Conservation (phyloP, 2,329 filamentous ascomycete genomes). For the Pseudocercospora cruenta region DNA sequence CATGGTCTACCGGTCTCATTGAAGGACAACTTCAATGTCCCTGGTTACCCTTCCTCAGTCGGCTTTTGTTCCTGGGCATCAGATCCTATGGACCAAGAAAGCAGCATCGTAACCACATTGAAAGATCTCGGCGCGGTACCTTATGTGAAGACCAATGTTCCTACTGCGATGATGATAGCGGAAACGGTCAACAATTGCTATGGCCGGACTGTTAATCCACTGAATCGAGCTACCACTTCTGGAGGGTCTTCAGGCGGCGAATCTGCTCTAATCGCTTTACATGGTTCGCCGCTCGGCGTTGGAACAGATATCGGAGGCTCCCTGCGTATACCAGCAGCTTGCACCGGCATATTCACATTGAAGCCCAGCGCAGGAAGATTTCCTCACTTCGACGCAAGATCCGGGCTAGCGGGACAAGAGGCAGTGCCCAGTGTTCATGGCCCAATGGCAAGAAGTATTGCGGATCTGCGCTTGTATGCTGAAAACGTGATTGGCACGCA, state of each 20-base stretch:
- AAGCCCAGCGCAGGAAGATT: constrained; percentile 63
- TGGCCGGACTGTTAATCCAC: constrained; percentile 61
- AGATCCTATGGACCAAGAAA: constrained; percentile 60
- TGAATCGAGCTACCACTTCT: constrained; percentile 61
- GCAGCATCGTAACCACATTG: constrained; percentile 62
- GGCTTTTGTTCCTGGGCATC: constrained; percentile 67
- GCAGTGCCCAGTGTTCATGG: constrained; percentile 67
- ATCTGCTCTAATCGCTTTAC: constrained; percentile 63
- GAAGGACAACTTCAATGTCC: constrained; percentile 72
- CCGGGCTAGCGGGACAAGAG: constrained; percentile 67
- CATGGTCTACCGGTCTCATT: constrained; percentile 69
- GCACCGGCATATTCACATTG: constrained; percentile 61
- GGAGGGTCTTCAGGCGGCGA: constrained; percentile 72
- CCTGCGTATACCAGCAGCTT: constrained; percentile 60
- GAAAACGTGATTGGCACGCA: constrained; percentile 48
- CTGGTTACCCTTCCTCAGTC: constrained; percentile 62
- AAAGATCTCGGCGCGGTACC: constrained; percentile 65
- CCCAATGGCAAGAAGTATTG: constrained; percentile 61
- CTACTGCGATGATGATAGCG: constrained; percentile 70
- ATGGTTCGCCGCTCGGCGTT: constrained; percentile 63
- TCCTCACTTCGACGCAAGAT: constrained; percentile 57
- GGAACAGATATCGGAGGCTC: constrained; percentile 67
- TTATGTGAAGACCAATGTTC: constrained; percentile 73
- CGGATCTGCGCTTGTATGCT: constrained; percentile 53
- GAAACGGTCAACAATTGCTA: constrained; percentile 69